Evolutionary conservation across 306 rosid species (phyloP), one percentile per base, ranked within the genome.

Genomic region (Spatholobus suberectus): DNA sequence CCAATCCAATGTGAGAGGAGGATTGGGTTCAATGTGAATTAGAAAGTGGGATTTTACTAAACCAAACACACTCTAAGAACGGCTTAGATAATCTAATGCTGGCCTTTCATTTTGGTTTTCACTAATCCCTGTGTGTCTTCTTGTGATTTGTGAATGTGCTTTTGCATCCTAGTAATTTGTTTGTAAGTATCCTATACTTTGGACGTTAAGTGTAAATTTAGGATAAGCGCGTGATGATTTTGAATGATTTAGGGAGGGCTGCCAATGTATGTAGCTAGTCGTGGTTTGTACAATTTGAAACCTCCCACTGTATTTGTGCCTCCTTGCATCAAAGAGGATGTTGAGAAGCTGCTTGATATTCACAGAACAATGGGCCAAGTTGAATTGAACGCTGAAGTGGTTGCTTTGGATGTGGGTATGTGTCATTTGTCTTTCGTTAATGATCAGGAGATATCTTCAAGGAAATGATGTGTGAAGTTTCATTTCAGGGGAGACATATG

Each of bases 291-390:
- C 84, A 96, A 85, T 84, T 89, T 93, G 73, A 91, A 89, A 72
- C 98, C 98, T 73, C 97, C 99, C 8, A 96, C 96, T 2, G 90
- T 96, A 26, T 93, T 96, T 85, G 96, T 96, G 46, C 98, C 98
- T 85, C 96, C 99, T 83, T 88, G 90, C 83, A 90, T 96, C 82
- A 88, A 87, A 83, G 98, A 91, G 17, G 94, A 96, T 76, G 99
- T 96, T 82, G 92, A 92, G 92, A 91, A 91, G 88, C 86, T 96
- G 83, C 80, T 96, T 29, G 96, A 96, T 79, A 90, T 93, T 70
- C 98, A 96, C 85, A 84, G 92, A 86, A 80, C 86, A 35, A 86
- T 96, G 94, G 98, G 99, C 59, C 91, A 91, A 65, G 98, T 90
- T 83, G 98, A 93, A 35, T 84, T 96, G 62, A 85, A 93, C 29